These are phyloP conservation scores for Alternaria rosae DNA, from an alignment of 2,329 filamentous ascomycete species.

Conservation along the genomic window DNA sequence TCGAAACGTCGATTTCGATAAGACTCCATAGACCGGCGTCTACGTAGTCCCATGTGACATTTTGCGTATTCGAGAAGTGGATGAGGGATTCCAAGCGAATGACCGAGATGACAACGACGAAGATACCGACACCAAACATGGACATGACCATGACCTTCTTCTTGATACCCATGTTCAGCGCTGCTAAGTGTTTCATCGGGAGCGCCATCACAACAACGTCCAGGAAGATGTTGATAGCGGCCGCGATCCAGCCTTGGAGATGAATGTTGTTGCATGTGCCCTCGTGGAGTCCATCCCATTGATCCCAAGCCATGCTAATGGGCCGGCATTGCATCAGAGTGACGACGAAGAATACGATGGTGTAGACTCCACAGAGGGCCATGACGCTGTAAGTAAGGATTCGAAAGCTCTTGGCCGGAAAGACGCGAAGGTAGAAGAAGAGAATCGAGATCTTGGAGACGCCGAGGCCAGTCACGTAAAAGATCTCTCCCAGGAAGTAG, in stretches of 20 bases:
- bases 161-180: constrained; percentile 40
- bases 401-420: constrained; percentile 39
- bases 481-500: constrained; percentile 39
- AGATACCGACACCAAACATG: constrained; percentile 50
- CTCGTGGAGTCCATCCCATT: constrained; percentile 36
- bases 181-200: constrained; percentile 42
- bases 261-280: constrained; percentile 46
- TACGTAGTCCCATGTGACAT: constrained; percentile 51
- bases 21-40: constrained; percentile 52
- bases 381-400: constrained; percentile 34
- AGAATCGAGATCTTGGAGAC: constrained; percentile 47
- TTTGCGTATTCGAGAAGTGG: constrained; percentile 51
- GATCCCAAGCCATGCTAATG: constrained; percentile 58
- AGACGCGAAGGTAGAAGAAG: constrained; percentile 46
- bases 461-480: constrained; percentile 41
- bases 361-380: constrained; percentile 36
- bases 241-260: constrained; percentile 39
- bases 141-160: constrained; percentile 47
- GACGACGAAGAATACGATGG: constrained; percentile 57
- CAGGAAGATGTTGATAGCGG: constrained; percentile 44
- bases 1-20: constrained; percentile 43
- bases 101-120: constrained; percentile 53
- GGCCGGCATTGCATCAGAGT: constrained; percentile 60
- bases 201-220: constrained; percentile 39
- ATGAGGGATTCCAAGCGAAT: constrained; percentile 52